Conservation (phyloP, 1,284 basidiomycete species). For the Grifola frondosa region DNA sequence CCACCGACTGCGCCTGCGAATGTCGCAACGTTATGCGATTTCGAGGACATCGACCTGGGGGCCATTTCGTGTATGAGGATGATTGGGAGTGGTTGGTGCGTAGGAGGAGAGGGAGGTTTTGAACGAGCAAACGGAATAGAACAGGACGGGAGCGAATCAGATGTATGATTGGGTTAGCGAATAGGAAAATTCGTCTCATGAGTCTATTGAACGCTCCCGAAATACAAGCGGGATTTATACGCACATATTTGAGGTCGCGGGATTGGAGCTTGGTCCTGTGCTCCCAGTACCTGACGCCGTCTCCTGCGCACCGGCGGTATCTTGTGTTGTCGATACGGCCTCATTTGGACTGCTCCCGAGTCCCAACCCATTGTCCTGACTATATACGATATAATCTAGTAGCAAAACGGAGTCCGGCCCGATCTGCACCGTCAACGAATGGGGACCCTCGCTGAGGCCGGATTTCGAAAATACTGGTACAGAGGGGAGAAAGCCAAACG, state of each 20-base stretch:
- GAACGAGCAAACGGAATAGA: constrained; percentile 24
- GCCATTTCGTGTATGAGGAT: constrained; percentile 13
- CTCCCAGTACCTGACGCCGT: constrained; percentile 23
- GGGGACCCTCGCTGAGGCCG: constrained; percentile 39
- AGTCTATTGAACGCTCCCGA: constrained; percentile 31
- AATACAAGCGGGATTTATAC: constrained; percentile 35
- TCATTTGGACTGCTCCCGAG: constrained; percentile 13
- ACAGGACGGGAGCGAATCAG: constrained; percentile 23
- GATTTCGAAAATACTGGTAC: constrained; percentile 36
- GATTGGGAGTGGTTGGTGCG: constrained; percentile 20
- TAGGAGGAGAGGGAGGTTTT: constrained; percentile 18
- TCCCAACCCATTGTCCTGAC: constrained; percentile 23
- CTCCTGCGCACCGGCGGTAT: constrained; percentile 18
- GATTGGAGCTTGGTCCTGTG: constrained; percentile 22
- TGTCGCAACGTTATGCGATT: constrained; percentile 43
- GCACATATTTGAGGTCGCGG: constrained; percentile 30
- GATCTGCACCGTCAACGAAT: constrained; percentile 44
- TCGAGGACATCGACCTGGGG: constrained; percentile 21
- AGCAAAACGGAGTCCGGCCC: constrained; percentile 47
- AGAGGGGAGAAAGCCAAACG: constrained; percentile 26
- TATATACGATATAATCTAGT: constrained; percentile 50
- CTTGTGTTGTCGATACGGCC: constrained; percentile 11
- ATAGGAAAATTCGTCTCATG: constrained; percentile 26
- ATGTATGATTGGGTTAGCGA: constrained; percentile 18
- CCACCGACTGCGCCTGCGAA: constrained; percentile 55